A percentile compares a stretch with the other conserved stretches of the same genome.
These are phyloP conservation scores for Herpetomonas tarakana DNA, from an alignment of 208 protist genomes.

Conservation along the genomic window DNA sequence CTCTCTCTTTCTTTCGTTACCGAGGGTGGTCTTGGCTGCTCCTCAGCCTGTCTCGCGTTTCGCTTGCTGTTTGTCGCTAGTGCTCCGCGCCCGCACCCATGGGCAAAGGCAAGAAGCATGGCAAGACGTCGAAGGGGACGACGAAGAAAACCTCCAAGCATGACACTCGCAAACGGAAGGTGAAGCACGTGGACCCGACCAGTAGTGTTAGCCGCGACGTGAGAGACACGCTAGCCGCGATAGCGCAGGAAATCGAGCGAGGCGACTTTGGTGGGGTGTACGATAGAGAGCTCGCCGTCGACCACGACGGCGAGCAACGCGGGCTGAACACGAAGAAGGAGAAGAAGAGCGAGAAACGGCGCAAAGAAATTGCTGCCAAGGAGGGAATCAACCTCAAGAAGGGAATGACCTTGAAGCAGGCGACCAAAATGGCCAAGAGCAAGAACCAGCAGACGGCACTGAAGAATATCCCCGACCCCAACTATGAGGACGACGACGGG, in stretches of 20 bases:
- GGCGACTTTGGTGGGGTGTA: background rate
- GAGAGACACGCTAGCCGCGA: conserved; percentile 35
- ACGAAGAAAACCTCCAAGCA: conserved; percentile 52
- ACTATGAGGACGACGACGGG: conserved; percentile 37
- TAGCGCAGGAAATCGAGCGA: conserved; percentile 59
- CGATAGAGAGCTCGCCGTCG: background rate
- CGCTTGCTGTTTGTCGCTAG: too few relatives aligned
- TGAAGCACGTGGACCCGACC: conserved; percentile 55
- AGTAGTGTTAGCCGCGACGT: conserved; percentile 55
- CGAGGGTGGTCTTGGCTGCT: too few relatives aligned
- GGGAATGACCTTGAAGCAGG: conserved; percentile 73
- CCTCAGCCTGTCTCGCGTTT: too few relatives aligned
- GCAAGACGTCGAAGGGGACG: conserved; percentile 34
- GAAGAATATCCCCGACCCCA: conserved; percentile 33
- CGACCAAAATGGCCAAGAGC: conserved; percentile 35
- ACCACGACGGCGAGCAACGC: conserved; percentile 9
- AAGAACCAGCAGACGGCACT: conserved; percentile 22
- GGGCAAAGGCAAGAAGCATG: conserved; percentile 45
- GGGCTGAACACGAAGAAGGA: conserved; percentile 18
- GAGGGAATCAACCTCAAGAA: conserved; percentile 54
- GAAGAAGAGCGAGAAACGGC: conserved; percentile 28
- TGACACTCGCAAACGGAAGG: conserved; percentile 48
- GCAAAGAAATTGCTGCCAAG: conserved; percentile 27
- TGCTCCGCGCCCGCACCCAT: too few relatives aligned
- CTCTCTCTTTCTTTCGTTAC: too few relatives aligned